phyloP scores from a whole-genome alignment of 352 stramenopile species.

The Pythium oligandrum region DNA sequence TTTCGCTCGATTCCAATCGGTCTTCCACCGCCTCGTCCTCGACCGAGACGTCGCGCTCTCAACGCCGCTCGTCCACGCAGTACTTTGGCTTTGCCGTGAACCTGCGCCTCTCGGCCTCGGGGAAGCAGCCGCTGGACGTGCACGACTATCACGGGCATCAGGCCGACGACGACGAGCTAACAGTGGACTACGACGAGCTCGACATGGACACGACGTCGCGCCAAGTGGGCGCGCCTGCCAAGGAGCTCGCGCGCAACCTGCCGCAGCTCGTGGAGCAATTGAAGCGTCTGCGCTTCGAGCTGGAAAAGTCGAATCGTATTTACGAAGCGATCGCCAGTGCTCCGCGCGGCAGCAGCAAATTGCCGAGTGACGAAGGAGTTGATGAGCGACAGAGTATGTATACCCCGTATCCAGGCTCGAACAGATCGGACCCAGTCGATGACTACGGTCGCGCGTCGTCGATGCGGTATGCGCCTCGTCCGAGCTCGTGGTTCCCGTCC shows the following conservation, averaged over 20 bases:
- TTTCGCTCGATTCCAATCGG: slow-evolving; percentile 2
- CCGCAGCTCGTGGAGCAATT: slow-evolving; percentile 63
- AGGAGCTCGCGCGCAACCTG: slow-evolving; percentile 55
- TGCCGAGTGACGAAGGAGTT: slow-evolving; percentile 4
- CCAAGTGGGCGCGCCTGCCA: slow-evolving; percentile 23
- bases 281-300: slow-evolving; percentile 49
- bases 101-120: slow-evolving; percentile 10
- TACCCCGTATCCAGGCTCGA: neutral
- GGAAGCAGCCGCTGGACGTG: slow-evolving; percentile 15
- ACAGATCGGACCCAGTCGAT: too few relatives aligned
- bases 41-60: slow-evolving; percentile 11
- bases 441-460: slow-evolving; percentile 3
- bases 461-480: slow-evolving; percentile 3
- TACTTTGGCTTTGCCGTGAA: slow-evolving; percentile 25
- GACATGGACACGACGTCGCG: slow-evolving; percentile 4
- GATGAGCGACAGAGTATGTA: slow-evolving; percentile 8
- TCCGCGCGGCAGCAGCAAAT: slow-evolving; percentile 17
- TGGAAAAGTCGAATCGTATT: slow-evolving; percentile 66
- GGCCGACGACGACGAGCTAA: slow-evolving; percentile 2
- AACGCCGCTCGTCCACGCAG: slow-evolving; percentile 22
- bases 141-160: slow-evolving; percentile 21
- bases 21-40: slow-evolving; percentile 15
- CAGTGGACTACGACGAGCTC: neutral
- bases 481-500: slow-evolving; percentile 11
- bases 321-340: slow-evolving; percentile 53